Base-by-base conservation (phyloP, 148 eudicot genomes). In the Rhododendron kiyosumense region DNA sequence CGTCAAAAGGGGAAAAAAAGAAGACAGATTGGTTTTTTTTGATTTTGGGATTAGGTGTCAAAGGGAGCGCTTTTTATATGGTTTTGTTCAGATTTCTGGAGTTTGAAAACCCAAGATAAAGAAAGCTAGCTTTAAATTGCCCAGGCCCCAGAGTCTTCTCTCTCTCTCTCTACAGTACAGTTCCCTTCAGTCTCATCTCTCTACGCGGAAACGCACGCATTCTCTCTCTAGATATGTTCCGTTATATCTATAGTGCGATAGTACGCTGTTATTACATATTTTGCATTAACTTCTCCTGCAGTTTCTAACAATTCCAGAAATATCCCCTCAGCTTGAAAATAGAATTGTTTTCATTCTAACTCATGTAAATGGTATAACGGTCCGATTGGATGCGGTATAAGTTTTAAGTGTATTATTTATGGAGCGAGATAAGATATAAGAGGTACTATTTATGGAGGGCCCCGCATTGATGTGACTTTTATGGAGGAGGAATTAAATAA, bases 171-270 rank as follows among this genome's bases (percentile, higher is more conserved):
- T 75, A 36, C 79, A 17, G 24, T 2, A 75, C 43, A 75, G 79
- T 75, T 73, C 46, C 79, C 46, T 28, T 75, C 46, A 0, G 79
- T 75, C 79, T 75, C 46, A 75, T 75, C 79, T 36, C n/a, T 75
- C 79, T 75, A 75, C 79, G 79, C 79, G 79, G 79, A 75, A 36
- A 75, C 79, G 79, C 79, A 17, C 43, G 24, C 79, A 36, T 18
- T 4, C 79, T 4, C 79, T 18, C 77, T 71, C 76, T 26, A 34
- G 10, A 74, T 34, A 18, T 74, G 76, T 24, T 28, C 28, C 36
- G 26, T 26, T 32, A 32, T 32, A 1, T 32, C 32, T 0, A 32
- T 32, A 32, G 1, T 0, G 32, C 32, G 0, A 52, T 15, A 52
- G 18, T 52, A 52, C 20, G 11, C 10, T 63, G 65, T 59, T 20